A percentile compares a stretch with the other conserved stretches of the same genome.
phyloP scores from a whole-genome alignment of 169 alveolate genomes.

The Toxoplasma gondii region DNA sequence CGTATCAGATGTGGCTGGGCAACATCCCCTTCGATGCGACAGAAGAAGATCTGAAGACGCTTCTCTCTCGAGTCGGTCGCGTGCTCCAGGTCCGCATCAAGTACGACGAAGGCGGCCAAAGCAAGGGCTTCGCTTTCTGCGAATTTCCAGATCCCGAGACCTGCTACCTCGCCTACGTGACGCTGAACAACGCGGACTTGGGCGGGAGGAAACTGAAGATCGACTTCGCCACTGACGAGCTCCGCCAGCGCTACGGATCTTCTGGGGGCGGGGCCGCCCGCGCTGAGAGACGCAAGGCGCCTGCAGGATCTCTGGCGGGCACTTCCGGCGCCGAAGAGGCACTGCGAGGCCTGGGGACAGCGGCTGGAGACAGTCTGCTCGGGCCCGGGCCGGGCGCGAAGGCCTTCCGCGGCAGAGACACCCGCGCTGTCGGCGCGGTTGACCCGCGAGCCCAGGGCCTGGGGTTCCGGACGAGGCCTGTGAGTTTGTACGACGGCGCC shows the following conservation, averaged over 20 bases:
- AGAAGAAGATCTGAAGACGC: conserved; percentile 33
- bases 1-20: conserved; percentile 65
- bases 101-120: conserved; percentile 53
- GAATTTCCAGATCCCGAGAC: conserved; percentile 55
- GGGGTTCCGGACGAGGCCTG: neutral
- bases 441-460: neutral
- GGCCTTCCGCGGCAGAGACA: neutral
- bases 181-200: conserved; percentile 43
- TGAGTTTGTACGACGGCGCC: neutral
- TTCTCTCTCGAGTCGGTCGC: conserved; percentile 47
- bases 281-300: neutral
- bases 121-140: conserved; percentile 60
- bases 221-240: conserved; percentile 60
- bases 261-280: neutral
- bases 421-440: neutral
- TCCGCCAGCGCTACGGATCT: conserved; percentile 34
- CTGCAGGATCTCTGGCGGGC: neutral
- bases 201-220: conserved; percentile 55
- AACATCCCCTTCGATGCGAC: conserved; percentile 67
- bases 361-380: neutral
- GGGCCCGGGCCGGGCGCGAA: neutral
- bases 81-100: conserved; percentile 56
- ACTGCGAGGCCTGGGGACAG: neutral
- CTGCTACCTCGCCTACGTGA: conserved; percentile 40
- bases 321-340: neutral